Percentiles rank a stretch among this genome's conserved stretches.
phyloP scores from a whole-genome alignment of 2,329 filamentous ascomycete species.

The Harringtonia lauricola region DNA sequence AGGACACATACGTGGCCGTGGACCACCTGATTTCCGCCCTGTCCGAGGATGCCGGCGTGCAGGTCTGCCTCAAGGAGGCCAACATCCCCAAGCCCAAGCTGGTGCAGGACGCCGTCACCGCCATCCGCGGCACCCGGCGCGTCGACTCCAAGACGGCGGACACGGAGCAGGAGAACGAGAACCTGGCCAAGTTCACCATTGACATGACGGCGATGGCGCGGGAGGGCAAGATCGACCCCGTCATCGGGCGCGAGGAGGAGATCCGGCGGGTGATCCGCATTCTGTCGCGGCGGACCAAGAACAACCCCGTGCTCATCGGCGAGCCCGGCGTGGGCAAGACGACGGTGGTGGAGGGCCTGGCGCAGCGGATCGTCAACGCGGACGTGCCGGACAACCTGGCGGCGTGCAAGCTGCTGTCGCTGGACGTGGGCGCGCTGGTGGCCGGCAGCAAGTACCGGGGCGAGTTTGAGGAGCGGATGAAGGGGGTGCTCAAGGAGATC shows the following conservation, averaged over 20 bases:
- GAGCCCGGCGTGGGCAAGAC: conserved; percentile 98
- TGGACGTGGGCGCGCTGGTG: conserved; percentile 90
- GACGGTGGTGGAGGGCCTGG: conserved; percentile 91
- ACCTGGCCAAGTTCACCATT: conserved; percentile 94
- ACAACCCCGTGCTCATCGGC: conserved; percentile 96
- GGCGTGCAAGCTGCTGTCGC: conserved; percentile 83
- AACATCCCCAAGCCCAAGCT: conserved; percentile 89
- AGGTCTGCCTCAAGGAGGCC: conserved; percentile 65
- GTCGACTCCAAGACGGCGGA: conserved; percentile 96
- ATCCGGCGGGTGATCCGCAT: conserved; percentile 88
- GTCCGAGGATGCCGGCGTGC: conserved; percentile 66
- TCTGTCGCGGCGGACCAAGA: conserved; percentile 87
- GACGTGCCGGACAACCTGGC: conserved; percentile 95
- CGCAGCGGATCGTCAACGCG: conserved; percentile 88
- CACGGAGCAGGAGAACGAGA: conserved; percentile 85
- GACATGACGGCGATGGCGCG: conserved; percentile 95
- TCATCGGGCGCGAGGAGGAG: conserved; percentile 94
- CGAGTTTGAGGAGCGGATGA: conserved; percentile 99
- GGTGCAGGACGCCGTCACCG: conserved; percentile 78
- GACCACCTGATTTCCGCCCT: conserved; percentile 87
- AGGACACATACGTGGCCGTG: conserved; percentile 87
- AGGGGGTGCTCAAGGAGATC: conserved; percentile 96
- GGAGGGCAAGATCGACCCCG: conserved; percentile 95
- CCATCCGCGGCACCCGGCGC: conserved; percentile 83
- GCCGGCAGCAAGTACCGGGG: conserved; percentile 97